Evolutionary conservation across 139 green algal species (phyloP), one percentile per base, ranked within the genome.

Genomic region (Chlamydomonas incerta): DNA sequence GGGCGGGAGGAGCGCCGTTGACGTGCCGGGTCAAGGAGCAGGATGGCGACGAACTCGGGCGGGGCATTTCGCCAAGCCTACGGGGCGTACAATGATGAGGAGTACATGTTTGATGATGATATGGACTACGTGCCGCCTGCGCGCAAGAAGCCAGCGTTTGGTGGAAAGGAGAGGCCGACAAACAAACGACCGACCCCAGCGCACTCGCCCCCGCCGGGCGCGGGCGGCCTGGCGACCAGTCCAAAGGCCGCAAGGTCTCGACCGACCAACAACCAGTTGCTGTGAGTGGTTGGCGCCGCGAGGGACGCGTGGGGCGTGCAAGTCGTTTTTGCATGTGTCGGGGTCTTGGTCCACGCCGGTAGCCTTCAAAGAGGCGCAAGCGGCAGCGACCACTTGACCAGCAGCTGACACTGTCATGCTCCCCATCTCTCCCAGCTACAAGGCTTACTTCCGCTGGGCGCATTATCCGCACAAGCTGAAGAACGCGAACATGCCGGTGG

Each of bases 241-340:
- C 80, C 80, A 4, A 81, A 81, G 31, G 41, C 83, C 23, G 83
- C 70, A 15, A 86, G 95, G 24, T 93, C 93, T 0, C 83, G 96
- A 35, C 96, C 96, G 0, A 98, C 96, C 24, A 99, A 99, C 88
- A 99, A 99, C 74, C 96, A 98, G 85, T 88, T 99, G 14, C 90
- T 98, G 96, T 97, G 69, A 95, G 95, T 91, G 2, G 1, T 8
- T 50, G 41, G 41, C 8, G 41, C 41, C 41, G 41, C 41, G 41
- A 50, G 41, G 41, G 41, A 8, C 41, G 41, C 8, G 41, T 8
- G 41, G 8, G 41, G 41, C 41, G 41, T 50, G 41, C 41, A 50
- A 50, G 41, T 50, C 41, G 41, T 50, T 50, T 50, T 5, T 50
- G 41, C 41, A 50, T 50, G 41, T 50, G 41, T 50, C 41, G 41